These are phyloP conservation scores for Tilletiaria anomala DNA, from an alignment of 1,284 basidiomycete species.

Conservation along the genomic window DNA sequence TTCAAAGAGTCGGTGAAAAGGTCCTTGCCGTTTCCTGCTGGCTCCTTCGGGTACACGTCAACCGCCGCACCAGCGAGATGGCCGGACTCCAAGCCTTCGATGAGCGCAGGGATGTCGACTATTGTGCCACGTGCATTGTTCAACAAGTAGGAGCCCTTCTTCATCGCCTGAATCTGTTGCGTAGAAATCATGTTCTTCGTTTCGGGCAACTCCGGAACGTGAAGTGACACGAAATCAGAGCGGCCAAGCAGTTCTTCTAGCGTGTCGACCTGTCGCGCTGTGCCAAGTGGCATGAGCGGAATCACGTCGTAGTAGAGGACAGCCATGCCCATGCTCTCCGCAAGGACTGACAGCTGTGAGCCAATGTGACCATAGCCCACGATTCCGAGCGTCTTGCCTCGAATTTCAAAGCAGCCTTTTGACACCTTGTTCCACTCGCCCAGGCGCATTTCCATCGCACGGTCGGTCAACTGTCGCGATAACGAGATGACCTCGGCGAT, in stretches of 20 bases:
- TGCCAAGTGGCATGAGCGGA: conserved; percentile 95
- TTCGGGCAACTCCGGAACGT: conserved; percentile 91
- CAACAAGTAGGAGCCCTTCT: conserved; percentile 84
- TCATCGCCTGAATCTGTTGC: conserved; percentile 73
- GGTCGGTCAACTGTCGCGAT: conserved; percentile 84
- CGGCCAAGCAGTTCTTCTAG: conserved; percentile 62
- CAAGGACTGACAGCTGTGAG: conserved; percentile 87
- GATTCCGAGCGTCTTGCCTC: conserved; percentile 94
- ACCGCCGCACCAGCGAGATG: conserved; percentile 86
- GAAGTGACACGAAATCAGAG: conserved; percentile 85
- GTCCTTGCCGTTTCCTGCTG: conserved; percentile 66
- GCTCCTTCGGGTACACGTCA: conserved; percentile 89
- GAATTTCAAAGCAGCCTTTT: conserved; percentile 93
- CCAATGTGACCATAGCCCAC: conserved; percentile 99
- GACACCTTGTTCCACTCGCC: conserved; percentile 99
- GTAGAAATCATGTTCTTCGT: conserved; percentile 84
- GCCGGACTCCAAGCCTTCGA: conserved; percentile 63
- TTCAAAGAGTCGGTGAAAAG: conserved; percentile 55
- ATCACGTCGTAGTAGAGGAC: conserved; percentile 92
- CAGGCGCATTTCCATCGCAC: conserved; percentile 68
- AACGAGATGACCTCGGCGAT: conserved; percentile 85
- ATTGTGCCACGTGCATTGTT: conserved; percentile 95
- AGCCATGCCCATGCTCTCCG: conserved; percentile 89
- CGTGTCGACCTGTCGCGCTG: conserved; percentile 72
- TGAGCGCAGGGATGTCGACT: conserved; percentile 81